A percentile compares a stretch with the other conserved stretches of the same genome.
phyloP scores from a whole-genome alignment of 2,329 filamentous ascomycete species.

The Fusarium xyrophilum region DNA sequence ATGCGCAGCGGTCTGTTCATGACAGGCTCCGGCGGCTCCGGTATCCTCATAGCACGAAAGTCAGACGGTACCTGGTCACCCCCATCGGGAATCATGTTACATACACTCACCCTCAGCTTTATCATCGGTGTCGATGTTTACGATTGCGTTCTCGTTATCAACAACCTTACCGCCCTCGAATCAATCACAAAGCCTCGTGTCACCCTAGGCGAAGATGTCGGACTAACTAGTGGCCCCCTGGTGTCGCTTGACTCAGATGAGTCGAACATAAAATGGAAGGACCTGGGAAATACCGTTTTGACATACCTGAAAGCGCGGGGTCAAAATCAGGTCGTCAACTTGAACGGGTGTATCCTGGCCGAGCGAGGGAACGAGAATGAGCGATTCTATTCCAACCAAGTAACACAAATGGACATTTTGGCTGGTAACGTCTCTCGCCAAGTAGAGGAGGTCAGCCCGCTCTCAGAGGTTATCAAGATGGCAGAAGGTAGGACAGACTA shows the following conservation, averaged over 20 bases:
- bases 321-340: constrained; percentile 60
- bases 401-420: constrained; percentile 63
- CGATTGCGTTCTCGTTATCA: constrained; percentile 93
- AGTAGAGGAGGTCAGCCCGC: constrained; percentile 61
- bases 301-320: constrained; percentile 66
- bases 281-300: constrained; percentile 62
- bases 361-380: constrained; percentile 67
- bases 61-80: constrained; percentile 90
- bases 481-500: constrained; percentile 84
- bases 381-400: constrained; percentile 59
- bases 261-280: constrained; percentile 58
- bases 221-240: constrained; percentile 77
- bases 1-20: constrained; percentile 94
- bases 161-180: constrained; percentile 82
- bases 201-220: constrained; percentile 82
- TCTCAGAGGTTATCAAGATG: constrained; percentile 85
- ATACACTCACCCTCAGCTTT: constrained; percentile 88
- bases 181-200: constrained; percentile 81
- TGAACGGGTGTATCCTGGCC: constrained; percentile 63
- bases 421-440: constrained; percentile 63
- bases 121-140: constrained; percentile 93
- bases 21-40: constrained; percentile 88
- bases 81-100: constrained; percentile 87
- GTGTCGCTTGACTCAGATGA: constrained; percentile 61
- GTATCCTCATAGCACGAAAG: constrained; percentile 82